Conservation (phyloP, 352 stramenopile genomes). For the Thraustochytrium striatum region DNA sequence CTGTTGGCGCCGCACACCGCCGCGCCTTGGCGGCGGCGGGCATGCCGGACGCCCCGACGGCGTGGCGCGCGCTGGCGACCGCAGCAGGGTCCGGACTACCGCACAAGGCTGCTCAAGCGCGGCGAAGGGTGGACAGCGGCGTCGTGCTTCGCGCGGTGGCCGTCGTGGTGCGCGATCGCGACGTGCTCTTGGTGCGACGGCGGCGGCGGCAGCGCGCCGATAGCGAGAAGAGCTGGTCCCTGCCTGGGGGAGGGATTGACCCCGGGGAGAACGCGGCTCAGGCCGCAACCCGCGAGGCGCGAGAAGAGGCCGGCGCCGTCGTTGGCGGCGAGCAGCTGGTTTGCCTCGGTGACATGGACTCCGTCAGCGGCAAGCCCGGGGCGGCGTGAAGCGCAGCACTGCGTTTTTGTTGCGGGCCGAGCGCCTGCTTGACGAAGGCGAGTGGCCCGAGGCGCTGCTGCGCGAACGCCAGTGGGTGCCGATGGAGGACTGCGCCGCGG, state of each 20-base stretch:
- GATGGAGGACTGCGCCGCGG: neutral
- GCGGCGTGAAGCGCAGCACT: neutral
- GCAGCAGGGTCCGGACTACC: too few species aligned
- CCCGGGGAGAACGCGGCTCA: slow-evolving; percentile 3
- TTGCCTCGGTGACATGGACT: slow-evolving; percentile 8
- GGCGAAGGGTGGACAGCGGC: too few species aligned
- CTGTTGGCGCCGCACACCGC: too few species aligned
- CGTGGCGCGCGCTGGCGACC: too few species aligned
- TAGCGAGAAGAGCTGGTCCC: slow-evolving; percentile 41
- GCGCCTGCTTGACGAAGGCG: neutral
- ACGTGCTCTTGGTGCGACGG: too few species aligned
- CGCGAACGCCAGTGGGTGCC: slow-evolving; percentile 3
- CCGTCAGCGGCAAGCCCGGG: neutral
- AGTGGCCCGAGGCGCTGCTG: slow-evolving; percentile 34
- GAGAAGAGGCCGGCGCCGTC: slow-evolving; percentile 38
- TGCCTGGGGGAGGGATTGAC: slow-evolving; percentile 46
- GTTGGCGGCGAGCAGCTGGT: neutral
- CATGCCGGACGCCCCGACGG: too few species aligned
- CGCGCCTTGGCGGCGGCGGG: too few species aligned
- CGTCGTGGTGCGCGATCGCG: too few species aligned
- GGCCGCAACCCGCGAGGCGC: slow-evolving; percentile 28
- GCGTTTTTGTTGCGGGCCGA: neutral
- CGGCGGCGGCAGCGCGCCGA: too few species aligned
- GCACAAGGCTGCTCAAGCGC: too few species aligned
- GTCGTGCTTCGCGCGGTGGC: too few species aligned